phyloP scores from a whole-genome alignment of 1,139 yeast species.

The Saccharomycopsis crataegensis region DNA sequence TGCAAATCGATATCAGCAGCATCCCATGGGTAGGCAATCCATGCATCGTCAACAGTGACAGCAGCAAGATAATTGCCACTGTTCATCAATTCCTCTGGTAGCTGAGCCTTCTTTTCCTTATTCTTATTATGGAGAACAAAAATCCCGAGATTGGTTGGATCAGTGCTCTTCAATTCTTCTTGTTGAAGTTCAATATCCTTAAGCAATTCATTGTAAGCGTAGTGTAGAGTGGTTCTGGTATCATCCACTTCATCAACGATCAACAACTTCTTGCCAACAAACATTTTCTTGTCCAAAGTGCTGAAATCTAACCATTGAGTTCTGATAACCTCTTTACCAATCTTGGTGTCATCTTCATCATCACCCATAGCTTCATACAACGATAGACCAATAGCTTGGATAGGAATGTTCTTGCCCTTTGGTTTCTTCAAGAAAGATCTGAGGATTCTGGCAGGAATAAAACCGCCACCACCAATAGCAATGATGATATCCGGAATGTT shows the following conservation, averaged over 20 bases:
- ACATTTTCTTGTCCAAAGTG: constrained; percentile 48
- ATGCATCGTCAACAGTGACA: constrained; percentile 44
- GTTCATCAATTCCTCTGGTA: constrained; percentile 39
- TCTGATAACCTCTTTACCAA: constrained; percentile 82
- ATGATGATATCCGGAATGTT: constrained; percentile 78
- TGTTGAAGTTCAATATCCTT: constrained; percentile 52
- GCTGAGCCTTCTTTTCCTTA: constrained; percentile 69
- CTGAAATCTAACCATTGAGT: constrained; percentile 93
- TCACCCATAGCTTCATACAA: constrained; percentile 77
- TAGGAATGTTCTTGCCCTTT: constrained; percentile 82
- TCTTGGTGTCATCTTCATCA: constrained; percentile 62
- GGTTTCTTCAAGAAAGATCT: constrained; percentile 83
- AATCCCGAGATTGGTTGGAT: constrained; percentile 68
- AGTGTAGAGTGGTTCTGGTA: constrained; percentile 89
- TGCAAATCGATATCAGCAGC: constrained; percentile 78
- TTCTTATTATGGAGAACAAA: constrained; percentile 91
- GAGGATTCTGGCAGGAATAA: constrained; percentile 91
- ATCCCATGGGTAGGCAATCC: constrained; percentile 67
- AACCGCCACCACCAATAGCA: constrained; percentile 91
- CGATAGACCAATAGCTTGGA: constrained; percentile 89
- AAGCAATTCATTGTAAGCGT: constrained; percentile 79
- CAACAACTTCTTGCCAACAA: constrained; percentile 63
- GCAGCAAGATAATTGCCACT: constrained; percentile 47
- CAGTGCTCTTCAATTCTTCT: constrained; percentile 38
- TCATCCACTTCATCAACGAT: constrained; percentile 95